A percentile compares a stretch with the other conserved stretches of the same genome.
Conservation (phyloP, 805 yeast species). For the Candida yuanshanica region DNA sequence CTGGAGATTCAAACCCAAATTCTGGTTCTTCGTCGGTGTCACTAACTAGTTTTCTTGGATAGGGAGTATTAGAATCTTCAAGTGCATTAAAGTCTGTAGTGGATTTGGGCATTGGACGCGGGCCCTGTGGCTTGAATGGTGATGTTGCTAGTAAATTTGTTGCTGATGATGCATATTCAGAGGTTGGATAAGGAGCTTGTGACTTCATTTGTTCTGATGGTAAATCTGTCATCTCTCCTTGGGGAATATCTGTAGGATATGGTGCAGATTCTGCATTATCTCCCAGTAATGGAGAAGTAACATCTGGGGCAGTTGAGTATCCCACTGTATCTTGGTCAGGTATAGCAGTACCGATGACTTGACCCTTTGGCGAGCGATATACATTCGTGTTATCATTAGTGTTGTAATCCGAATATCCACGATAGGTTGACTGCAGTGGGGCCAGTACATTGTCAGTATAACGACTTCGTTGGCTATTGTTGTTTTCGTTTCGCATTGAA, state of each 20-base stretch:
- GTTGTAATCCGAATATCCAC: conserved; percentile 15
- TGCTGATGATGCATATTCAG: conserved; percentile 1
- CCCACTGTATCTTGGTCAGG: background rate
- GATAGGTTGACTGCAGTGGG: conserved; percentile 16
- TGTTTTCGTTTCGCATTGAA: conserved; percentile 13
- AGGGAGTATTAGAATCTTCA: background rate
- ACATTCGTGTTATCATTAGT: background rate
- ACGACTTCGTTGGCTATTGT: conserved; percentile 6
- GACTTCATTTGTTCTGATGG: background rate
- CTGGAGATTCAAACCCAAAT: background rate
- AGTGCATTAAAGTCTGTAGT: background rate
- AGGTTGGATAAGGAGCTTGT: conserved; percentile 17
- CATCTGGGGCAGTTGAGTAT: conserved; percentile 1
- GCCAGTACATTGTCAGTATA: conserved; percentile 14
- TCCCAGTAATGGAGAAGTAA: conserved; percentile 2
- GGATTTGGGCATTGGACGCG: conserved; percentile 25
- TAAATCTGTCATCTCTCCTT: conserved; percentile 4
- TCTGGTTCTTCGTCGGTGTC: background rate
- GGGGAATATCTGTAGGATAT: conserved; percentile 15
- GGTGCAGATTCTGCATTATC: conserved; percentile 8
- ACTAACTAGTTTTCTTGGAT: background rate
- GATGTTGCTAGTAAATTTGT: background rate
- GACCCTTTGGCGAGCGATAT: conserved; percentile 1
- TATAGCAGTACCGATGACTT: background rate
- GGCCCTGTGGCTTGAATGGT: conserved; percentile 17